Evolutionary conservation across 805 yeast species (phyloP).

Genomic region (Dipodascopsis uninucleata): DNA sequence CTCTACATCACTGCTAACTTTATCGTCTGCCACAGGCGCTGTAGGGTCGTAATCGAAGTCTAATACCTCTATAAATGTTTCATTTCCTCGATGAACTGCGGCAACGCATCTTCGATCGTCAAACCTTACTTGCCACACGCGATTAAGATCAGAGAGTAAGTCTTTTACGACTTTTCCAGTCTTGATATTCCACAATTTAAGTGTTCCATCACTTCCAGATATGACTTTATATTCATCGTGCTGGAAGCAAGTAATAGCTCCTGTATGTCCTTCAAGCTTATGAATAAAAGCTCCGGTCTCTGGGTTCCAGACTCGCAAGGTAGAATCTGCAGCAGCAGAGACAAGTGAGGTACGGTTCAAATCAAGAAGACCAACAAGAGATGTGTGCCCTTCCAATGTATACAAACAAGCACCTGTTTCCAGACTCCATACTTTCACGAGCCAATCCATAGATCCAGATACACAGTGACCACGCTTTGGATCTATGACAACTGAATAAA

Average conservation of each 20-base stretch:
- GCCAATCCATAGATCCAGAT: constrained; percentile 87
- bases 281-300: constrained; percentile 61
- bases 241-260: constrained; percentile 90
- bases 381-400: constrained; percentile 80
- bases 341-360: constrained; percentile 73
- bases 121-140: constrained; percentile 92
- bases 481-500: constrained; percentile 85
- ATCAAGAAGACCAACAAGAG: constrained; percentile 82
- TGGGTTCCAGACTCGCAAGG: constrained; percentile 91
- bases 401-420: constrained; percentile 66
- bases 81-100: constrained; percentile 72
- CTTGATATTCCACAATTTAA: constrained; percentile 81
- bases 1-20: too few species aligned
- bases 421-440: constrained; percentile 86
- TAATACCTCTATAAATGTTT: constrained; percentile 70
- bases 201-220: constrained; percentile 83
- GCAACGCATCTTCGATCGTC: constrained; percentile 82
- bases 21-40: neutral
- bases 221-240: constrained; percentile 80
- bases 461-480: constrained; percentile 71
- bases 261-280: constrained; percentile 69
- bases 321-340: constrained; percentile 93
- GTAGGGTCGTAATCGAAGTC: constrained; percentile 25
- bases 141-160: constrained; percentile 69
- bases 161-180: constrained; percentile 73